Evolutionary conservation across 1,284 basidiomycete genomes (phyloP), one percentile per base, ranked within the genome.

Genomic region (Microstroma glucosiphilum): DNA sequence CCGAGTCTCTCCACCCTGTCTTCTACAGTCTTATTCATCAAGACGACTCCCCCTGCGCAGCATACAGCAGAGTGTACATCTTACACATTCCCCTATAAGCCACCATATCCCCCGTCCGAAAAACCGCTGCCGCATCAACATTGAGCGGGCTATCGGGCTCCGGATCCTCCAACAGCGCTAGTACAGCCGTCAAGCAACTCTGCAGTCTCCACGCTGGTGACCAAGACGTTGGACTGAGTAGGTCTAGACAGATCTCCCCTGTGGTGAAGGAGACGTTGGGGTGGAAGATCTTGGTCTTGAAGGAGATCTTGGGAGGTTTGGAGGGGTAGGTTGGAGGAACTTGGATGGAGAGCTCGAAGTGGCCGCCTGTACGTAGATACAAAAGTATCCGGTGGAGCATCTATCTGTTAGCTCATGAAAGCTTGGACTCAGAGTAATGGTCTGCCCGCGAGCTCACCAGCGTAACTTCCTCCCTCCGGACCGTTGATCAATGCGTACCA

Each of bases 181-280:
- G 55, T 0, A 80, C 68, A 12, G 79, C 79, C 0, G 75, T 75
- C 21, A 70, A 77, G 0, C 74, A 71, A 0, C 69, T 68, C n/a
- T 69, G 67, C 23, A 80, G 59, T 6, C 71, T 71, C 79, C 79
- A 80, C 0, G 79, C 79, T 0, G 79, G 79, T 1, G 76, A 70
- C 79, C 79, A 80, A 51, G 78, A 72, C 1, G 65, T 43, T 40
- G 43, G 43, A 51, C 70, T 62, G 3, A 80, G 71, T 0, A 80
- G 63, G 59, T 80, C 79, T 1, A 80, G 62, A 43, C 79, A 80
- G 58, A 80, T 78, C 56, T 80, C 79, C 26, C 79, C 79, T 2
- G 68, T 71, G 63, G 65, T 72, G 70, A 70, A 77, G 15, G 65
- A 37, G 1, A 78, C 69, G 48, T 78, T 78, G 1, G 77, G 77